Percentiles rank a stretch among this genome's conserved stretches.
These are phyloP conservation scores for Hyparrhenia diplandra DNA, from an alignment of 176 grass and related monocot genomes.

Conservation along the genomic window DNA sequence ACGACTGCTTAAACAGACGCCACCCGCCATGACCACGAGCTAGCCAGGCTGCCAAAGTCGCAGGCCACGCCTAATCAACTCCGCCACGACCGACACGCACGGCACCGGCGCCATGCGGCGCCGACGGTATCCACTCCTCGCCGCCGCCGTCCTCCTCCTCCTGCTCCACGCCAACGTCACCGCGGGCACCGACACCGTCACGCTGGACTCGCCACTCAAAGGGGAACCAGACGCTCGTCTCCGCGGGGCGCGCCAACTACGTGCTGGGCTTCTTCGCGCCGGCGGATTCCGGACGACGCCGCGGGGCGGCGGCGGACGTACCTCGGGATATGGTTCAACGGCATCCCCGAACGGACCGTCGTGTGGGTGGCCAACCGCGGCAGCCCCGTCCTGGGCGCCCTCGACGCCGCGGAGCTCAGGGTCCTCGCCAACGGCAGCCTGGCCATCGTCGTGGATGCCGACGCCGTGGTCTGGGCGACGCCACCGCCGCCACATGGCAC, in stretches of 20 bases:
- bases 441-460: background rate
- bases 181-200: background rate
- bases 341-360: constrained; percentile 3
- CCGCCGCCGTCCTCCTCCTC: background rate
- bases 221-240: constrained; percentile 38
- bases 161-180: background rate
- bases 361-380: constrained; percentile 67
- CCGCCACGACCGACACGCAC: background rate
- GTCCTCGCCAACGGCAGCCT: constrained; percentile 38
- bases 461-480: constrained; percentile 34
- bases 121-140: background rate
- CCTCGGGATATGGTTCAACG: constrained; percentile 66
- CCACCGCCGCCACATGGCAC: too few relatives aligned
- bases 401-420: background rate
- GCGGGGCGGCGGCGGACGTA: background rate
- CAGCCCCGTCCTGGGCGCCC: constrained; percentile 5
- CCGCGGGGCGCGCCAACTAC: constrained; percentile 25
- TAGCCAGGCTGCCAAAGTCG: background rate
- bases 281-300: background rate
- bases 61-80: background rate
- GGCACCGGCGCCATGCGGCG: background rate
- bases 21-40: background rate
- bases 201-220: background rate
- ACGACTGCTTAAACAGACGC: background rate
- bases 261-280: constrained; percentile 63